Evolutionary conservation across 163 green algal genomes (phyloP), one percentile per base, ranked within the genome.

Genomic region (Scenedesmus sp.): DNA sequence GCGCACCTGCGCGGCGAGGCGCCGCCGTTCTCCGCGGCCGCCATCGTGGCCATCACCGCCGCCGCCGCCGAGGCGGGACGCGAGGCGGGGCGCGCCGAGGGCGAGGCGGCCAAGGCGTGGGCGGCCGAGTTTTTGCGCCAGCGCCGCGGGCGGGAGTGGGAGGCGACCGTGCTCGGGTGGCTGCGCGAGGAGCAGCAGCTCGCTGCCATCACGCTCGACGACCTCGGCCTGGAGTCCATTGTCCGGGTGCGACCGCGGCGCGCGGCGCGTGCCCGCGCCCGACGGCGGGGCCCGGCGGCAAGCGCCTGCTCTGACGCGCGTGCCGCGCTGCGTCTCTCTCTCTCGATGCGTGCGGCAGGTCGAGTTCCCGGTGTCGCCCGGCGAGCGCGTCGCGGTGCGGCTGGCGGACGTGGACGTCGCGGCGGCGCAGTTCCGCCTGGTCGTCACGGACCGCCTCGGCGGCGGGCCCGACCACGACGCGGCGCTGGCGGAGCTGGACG

Each of bases 161-260:
- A 20, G 34, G 67, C 29, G 6, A 22, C 34, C 3, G 67, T 76
- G 67, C 51, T 76, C 48, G 82, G 81, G 20, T 92, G 87, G 86
- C 65, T 89, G 57, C 87, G 83, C 44, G 70, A 87, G 74, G 89
- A 93, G 2, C 20, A 77, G 36, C 80, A 84, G 24, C 65, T 96
- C 56, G 90, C 74, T 20, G 77, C 85, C 0, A 84, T 94, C 13
- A 82, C 89, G 45, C 77, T 96, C 24, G 76, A 92, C 4, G 79
- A 90, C 14, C 66, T 92, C 62, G 92, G 90, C 4, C 62, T 94
- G 73, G 92, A 95, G 79, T 78, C 57, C 2, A 63, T 84, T 22
- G 50, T 75, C 15, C 65, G 70, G 69, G 69, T 84, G 48, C 24
- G 51, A 2, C 28, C n/a, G 45, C 50, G 2, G 51, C 24, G 26